These are phyloP conservation scores for Suhomyces faveliae DNA, from an alignment of 805 yeast species.

Conservation along the genomic window DNA sequence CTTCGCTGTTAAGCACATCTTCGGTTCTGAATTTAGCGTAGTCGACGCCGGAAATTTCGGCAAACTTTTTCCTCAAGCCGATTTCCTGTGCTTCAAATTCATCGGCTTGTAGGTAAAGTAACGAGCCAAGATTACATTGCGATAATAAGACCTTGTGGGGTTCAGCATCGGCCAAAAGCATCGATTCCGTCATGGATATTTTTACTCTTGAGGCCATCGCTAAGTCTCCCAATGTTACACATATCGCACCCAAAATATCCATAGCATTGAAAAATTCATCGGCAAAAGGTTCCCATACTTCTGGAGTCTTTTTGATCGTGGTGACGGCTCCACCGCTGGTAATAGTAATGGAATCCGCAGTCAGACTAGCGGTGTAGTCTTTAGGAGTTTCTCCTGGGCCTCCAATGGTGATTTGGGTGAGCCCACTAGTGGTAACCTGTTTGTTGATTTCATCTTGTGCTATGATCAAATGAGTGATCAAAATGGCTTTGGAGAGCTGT, in stretches of 20 bases:
- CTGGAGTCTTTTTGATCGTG: slow-evolving; percentile 35
- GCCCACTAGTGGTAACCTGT: slow-evolving; percentile 21
- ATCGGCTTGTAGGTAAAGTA: slow-evolving; percentile 67
- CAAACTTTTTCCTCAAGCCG: slow-evolving; percentile 21
- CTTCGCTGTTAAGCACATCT: slow-evolving; percentile 5
- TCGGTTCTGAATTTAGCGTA: slow-evolving; percentile 16
- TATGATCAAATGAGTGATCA: slow-evolving; percentile 59
- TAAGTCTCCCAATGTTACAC: slow-evolving; percentile 67
- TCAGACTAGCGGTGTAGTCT: slow-evolving; percentile 16
- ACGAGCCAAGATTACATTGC: slow-evolving; percentile 68
- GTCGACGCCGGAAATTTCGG: slow-evolving; percentile 26
- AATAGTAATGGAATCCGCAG: slow-evolving; percentile 15
- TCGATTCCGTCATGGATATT: slow-evolving; percentile 63
- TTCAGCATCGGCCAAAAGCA: slow-evolving; percentile 69
- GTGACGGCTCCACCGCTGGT: slow-evolving; percentile 16
- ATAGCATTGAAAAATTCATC: slow-evolving; percentile 77
- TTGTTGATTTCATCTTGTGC: slow-evolving; percentile 65
- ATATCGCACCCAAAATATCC: slow-evolving; percentile 71
- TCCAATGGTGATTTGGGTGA: slow-evolving; percentile 3
- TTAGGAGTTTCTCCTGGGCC: background rate
- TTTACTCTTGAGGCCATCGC: slow-evolving; percentile 60
- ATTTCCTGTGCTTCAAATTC: slow-evolving; percentile 52
- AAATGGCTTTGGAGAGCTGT: slow-evolving; percentile 51
- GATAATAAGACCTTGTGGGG: slow-evolving; percentile 63
- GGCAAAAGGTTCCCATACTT: slow-evolving; percentile 69